Base-by-base conservation (phyloP, 176 grass and related monocot genomes). In the Urochloa ruziziensis region DNA sequence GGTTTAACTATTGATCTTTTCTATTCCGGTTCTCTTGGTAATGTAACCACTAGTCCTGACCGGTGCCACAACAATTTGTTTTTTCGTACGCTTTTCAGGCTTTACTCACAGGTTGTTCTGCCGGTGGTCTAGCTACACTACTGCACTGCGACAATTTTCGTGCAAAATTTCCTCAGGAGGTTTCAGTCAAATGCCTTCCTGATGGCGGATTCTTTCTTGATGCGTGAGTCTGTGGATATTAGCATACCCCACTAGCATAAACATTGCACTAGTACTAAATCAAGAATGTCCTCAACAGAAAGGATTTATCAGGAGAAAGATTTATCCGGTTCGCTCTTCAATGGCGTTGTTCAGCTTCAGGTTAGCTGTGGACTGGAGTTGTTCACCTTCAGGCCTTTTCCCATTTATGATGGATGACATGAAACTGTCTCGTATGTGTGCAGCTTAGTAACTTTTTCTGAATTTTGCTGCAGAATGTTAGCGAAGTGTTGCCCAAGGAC, bases 171-270 rank as follows among this genome's bases (percentile, higher is more conserved):
- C 74, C 88, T 49, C 44, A 36, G 23, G 62, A 83, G 23, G 48
- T 84, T 36, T 79, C 30, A 56, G 86, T 87, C 65, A 94, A 97
- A 85, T 97, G 94, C 73, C 82, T 97, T 70, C 24, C 86, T 52
- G 94, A 94, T 81, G 94, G 73, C 80, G 94, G 90, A 4, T 97
- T 97, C 80, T 97, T 97, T 76, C 75, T 97, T 72, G 63, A 94
- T 62, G 8, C 18, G 92, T 94, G 90, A 87, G 83, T 75, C 73
- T 65, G 46, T 29, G 23, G 29, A 70, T 56, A 54, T 81, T 62
- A 63, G 25, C 7, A 32, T 47, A 23, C 10, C 23, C 19, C 16
- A 44, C 3, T 57, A 33, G 10, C 39, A 8, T 40, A 6, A 6
- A 42, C 1, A 16, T 25, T 60, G 30, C 40, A 29, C 37, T 39